Evolutionary conservation across 768 basidiomycete genomes (phyloP).

Genomic region (Suillus paluster): DNA sequence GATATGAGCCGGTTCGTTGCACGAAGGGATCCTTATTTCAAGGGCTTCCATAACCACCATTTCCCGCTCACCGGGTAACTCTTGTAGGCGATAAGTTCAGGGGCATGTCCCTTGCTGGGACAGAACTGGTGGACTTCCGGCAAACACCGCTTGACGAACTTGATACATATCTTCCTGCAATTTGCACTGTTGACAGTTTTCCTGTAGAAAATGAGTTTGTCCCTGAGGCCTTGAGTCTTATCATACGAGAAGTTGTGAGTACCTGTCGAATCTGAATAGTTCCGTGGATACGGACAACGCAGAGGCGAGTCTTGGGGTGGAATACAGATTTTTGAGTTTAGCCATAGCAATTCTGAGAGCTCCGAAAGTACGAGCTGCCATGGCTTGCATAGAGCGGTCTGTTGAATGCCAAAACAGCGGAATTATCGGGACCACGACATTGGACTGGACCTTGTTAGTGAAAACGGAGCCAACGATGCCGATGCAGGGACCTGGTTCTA

Average conservation of each 20-base stretch:
- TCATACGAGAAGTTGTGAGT: neutral
- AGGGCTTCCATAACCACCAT: conserved; percentile 13
- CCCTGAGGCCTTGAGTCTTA: conserved; percentile 3
- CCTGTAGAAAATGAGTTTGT: conserved; percentile 3
- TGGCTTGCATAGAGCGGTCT: neutral
- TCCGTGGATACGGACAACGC: neutral
- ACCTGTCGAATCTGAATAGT: neutral
- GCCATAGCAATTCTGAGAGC: conserved; percentile 1
- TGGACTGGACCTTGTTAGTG: neutral
- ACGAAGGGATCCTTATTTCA: conserved; percentile 3
- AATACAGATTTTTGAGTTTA: neutral
- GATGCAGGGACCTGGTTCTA: neutral
- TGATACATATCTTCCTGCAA: neutral
- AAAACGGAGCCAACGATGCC: conserved; percentile 6
- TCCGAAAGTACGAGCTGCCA: neutral
- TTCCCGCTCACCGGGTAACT: conserved; percentile 1
- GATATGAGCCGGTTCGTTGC: conserved; percentile 5
- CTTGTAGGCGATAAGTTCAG: conserved; percentile 1
- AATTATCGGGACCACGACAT: neutral
- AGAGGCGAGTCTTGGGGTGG: neutral
- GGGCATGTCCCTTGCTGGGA: conserved; percentile 3
- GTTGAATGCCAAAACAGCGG: neutral
- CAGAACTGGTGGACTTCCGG: neutral
- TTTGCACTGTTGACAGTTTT: neutral
- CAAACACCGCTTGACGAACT: neutral